A percentile compares a stretch with the other conserved stretches of the same genome.
Conservation (phyloP, 306 rosid genomes). For the Vigna angularis region DNA sequence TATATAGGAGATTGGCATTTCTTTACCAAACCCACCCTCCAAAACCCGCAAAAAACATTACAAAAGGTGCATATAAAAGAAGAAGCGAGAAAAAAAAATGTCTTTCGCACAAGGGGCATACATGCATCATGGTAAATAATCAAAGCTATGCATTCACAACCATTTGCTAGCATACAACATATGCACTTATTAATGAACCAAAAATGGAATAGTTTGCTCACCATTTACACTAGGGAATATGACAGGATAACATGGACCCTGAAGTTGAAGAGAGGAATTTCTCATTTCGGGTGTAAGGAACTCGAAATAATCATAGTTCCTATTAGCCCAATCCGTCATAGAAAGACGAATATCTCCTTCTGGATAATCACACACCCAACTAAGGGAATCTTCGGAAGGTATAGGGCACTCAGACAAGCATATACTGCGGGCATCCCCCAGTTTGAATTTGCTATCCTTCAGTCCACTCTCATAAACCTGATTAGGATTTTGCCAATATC, state of each 20-base stretch:
- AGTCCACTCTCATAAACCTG: constrained; percentile 93
- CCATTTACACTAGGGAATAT: constrained; percentile 97
- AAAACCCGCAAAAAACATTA: not conserved
- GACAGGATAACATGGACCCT: constrained; percentile 98
- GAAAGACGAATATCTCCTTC: constrained; percentile 85
- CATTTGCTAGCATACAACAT: constrained; percentile 15
- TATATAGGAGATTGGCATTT: constrained; percentile 14
- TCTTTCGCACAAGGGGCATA: not conserved
- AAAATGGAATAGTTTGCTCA: constrained; percentile 43
- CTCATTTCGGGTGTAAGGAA: constrained; percentile 94
- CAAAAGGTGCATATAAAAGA: too few relatives aligned
- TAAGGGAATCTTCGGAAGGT: constrained; percentile 83
- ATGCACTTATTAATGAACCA: constrained; percentile 12
- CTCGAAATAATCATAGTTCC: constrained; percentile 85
- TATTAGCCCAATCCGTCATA: constrained; percentile 72
- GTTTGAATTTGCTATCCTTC: constrained; percentile 68
- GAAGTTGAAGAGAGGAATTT: constrained; percentile 92
- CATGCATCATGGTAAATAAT: constrained; percentile 8
- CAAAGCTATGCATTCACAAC: not conserved
- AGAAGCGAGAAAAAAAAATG: not conserved
- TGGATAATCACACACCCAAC: constrained; percentile 97
- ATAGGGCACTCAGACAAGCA: constrained; percentile 86
- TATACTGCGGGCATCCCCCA: constrained; percentile 80
- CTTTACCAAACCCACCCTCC: not conserved
- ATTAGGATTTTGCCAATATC: constrained; percentile 91